phyloP scores from a whole-genome alignment of 352 stramenopile species.

The Phytophthora parvispora region DNA sequence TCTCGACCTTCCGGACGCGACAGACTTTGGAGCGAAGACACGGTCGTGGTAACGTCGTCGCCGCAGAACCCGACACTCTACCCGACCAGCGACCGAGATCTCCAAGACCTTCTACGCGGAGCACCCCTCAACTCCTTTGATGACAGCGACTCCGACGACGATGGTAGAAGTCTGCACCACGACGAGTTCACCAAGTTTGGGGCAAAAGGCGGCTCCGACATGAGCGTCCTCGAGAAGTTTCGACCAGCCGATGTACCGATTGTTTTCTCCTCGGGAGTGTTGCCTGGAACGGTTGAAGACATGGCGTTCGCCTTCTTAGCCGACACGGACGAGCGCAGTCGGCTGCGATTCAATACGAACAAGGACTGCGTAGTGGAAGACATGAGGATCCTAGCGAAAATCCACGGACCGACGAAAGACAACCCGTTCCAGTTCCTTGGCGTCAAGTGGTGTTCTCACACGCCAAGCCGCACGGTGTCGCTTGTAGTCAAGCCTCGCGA shows the following conservation, averaged over 20 bases:
- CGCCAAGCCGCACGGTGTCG: slow-evolving; percentile 14
- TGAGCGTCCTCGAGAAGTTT: slow-evolving; percentile 38
- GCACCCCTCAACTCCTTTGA: slow-evolving; percentile 20
- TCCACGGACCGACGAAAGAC: slow-evolving; percentile 26
- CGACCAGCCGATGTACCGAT: slow-evolving; percentile 42
- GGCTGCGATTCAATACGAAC: slow-evolving; percentile 24
- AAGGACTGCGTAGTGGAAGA: slow-evolving; percentile 33
- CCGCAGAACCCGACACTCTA: slow-evolving; percentile 35
- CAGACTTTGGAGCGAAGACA: slow-evolving; percentile 48
- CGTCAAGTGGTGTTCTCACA: slow-evolving; percentile 53
- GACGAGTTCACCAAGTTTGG: slow-evolving; percentile 40
- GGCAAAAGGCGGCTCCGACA: slow-evolving; percentile 33
- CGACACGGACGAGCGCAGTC: slow-evolving; percentile 36
- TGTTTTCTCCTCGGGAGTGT: slow-evolving; percentile 36
- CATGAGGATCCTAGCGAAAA: slow-evolving; percentile 28
- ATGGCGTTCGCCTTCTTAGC: slow-evolving; percentile 49
- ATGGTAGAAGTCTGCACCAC: slow-evolving; percentile 25
- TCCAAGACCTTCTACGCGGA: slow-evolving; percentile 10
- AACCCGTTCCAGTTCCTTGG: slow-evolving; percentile 59
- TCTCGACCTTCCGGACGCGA: slow-evolving; percentile 16
- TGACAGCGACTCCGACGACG: slow-evolving; percentile 27
- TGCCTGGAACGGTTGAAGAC: slow-evolving; percentile 55
- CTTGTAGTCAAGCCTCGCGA: slow-evolving; percentile 58
- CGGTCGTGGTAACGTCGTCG: slow-evolving; percentile 32
- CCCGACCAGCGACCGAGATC: slow-evolving; percentile 26